Base-by-base conservation (phyloP, 352 stramenopile genomes). In the Stramenopiles sp. region DNA sequence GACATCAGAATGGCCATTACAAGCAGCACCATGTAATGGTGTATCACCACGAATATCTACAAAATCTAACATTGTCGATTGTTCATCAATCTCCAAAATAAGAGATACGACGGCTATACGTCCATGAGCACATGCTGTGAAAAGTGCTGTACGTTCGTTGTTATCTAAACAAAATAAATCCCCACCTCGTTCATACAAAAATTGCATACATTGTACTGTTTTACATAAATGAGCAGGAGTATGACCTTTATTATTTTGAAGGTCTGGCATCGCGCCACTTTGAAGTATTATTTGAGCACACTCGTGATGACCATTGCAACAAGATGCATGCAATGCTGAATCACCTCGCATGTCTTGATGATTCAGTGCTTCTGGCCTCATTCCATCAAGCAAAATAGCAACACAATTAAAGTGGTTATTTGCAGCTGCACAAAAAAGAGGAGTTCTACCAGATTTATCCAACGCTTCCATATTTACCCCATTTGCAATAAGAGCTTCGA, bases 11-110 rank as follows among this genome's bases (percentile, higher is more conserved):
- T 84, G 81, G 13, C 63, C 74, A 23, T 80, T 81, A 4, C 80
- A 79, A 0, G 79, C 79, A 0, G 81, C 82, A 63, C 82, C 78
- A 30, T 84, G 82, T 76, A 84, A 30, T 29, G 82, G 43, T 29
- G 79, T 74, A 32, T 84, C 80, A 0, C 82, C 38, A 13, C 38
- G 38, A 53, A 53, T 53, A 13, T 53, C 38, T 13, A 53, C 38
- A 53, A 53, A 53, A 13, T 53, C 38, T 53, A 53, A 53, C 38
- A 53, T 53, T 4, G 38, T 53, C 38, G 38, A 53, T 53, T 53
- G 4, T 13, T 53, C 38, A 53, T 53, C 38, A 53, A 53, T 53
- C 13, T 53, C 38, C 4, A 53, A 13, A 13, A 53, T 53, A 53
- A 53, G 38, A 53, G 38, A 53, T 53, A 53, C 38, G 4, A 53